phyloP scores from a whole-genome alignment of 768 basidiomycete genomes.

The Hygrophorus pudorinus region DNA sequence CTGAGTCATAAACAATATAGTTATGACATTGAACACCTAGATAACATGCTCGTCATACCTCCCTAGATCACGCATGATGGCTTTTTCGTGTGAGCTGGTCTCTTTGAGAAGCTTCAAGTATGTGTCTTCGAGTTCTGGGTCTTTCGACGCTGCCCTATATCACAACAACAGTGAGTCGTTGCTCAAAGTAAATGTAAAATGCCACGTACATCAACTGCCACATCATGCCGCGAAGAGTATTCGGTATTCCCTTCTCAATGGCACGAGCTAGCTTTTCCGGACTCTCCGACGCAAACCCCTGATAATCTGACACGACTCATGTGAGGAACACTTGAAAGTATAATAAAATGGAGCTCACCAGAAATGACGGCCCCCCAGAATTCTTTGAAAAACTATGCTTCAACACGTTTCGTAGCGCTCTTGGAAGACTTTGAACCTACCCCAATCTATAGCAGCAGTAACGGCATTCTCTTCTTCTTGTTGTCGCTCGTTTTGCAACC shows the following conservation, averaged over 20 bases:
- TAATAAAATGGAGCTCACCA: slow-evolving; percentile 31
- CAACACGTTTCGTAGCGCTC: not conserved
- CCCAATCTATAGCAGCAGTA: slow-evolving; percentile 65
- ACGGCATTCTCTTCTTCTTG: slow-evolving; percentile 25
- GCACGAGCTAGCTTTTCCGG: slow-evolving; percentile 77
- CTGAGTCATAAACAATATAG: slow-evolving; percentile 24
- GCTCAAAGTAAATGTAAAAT: slow-evolving; percentile 1
- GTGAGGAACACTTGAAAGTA: not conserved
- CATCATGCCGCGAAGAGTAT: slow-evolving; percentile 84
- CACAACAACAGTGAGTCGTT: slow-evolving; percentile 7
- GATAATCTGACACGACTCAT: slow-evolving; percentile 54
- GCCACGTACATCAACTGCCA: slow-evolving; percentile 83
- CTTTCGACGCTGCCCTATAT: slow-evolving; percentile 86
- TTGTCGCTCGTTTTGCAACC: slow-evolving; percentile 49
- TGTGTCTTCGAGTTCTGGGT: slow-evolving; percentile 68
- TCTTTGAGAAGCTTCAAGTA: slow-evolving; percentile 81
- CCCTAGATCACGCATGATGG: slow-evolving; percentile 87
- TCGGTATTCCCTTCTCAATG: slow-evolving; percentile 88
- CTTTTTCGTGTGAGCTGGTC: slow-evolving; percentile 83
- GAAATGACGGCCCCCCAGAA: slow-evolving; percentile 96
- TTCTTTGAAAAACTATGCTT: slow-evolving; percentile 32
- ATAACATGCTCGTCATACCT: slow-evolving; percentile 33
- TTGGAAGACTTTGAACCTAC: slow-evolving; percentile 34
- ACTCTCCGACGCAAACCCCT: slow-evolving; percentile 69
- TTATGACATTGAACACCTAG: slow-evolving; percentile 6